These are phyloP conservation scores for Elsinoe ampelina DNA, from an alignment of 2,329 filamentous ascomycete species.

Conservation along the genomic window DNA sequence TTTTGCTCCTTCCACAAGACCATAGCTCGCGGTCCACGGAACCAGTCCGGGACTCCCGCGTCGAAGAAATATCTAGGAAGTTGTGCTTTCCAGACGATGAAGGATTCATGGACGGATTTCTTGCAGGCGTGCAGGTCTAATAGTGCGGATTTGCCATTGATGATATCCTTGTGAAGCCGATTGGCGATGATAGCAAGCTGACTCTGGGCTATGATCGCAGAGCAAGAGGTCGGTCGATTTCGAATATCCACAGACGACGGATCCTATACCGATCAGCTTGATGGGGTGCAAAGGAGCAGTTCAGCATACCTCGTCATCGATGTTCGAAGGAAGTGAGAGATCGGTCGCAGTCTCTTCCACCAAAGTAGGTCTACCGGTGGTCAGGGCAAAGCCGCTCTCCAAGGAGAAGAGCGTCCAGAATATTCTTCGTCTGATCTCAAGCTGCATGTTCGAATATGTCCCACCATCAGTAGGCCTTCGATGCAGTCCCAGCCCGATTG, in stretches of 20 bases:
- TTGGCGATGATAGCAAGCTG: not conserved
- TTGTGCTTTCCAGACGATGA: not conserved
- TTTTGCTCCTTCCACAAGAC: conserved; percentile 21
- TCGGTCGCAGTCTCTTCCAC: conserved; percentile 38
- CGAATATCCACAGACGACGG: conserved; percentile 3
- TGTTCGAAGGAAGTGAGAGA: conserved; percentile 35
- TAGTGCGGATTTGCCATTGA: not conserved
- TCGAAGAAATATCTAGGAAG: conserved; percentile 18
- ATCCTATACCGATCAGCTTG: conserved; percentile 21
- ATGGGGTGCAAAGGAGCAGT: too few species aligned
- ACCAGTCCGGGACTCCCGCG: conserved; percentile 18
- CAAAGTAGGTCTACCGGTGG: conserved; percentile 40
- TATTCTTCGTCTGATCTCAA: conserved; percentile 28
- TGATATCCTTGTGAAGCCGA: not conserved
- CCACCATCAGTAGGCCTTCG: conserved; percentile 42
- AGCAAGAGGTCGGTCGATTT: conserved; percentile 15
- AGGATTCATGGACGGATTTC: not conserved
- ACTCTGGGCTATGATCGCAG: not conserved
- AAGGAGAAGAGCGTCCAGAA: conserved; percentile 37
- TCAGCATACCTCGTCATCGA: conserved; percentile 30
- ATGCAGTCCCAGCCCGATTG: conserved; percentile 42
- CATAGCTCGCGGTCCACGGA: conserved; percentile 18
- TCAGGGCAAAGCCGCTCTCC: conserved; percentile 42
- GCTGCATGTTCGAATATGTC: conserved; percentile 30
- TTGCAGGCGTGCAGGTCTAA: not conserved